A percentile compares a stretch with the other conserved stretches of the same genome.
Conservation (phyloP, 2,329 filamentous ascomycete species). For the Diaporthe citriasiana region DNA sequence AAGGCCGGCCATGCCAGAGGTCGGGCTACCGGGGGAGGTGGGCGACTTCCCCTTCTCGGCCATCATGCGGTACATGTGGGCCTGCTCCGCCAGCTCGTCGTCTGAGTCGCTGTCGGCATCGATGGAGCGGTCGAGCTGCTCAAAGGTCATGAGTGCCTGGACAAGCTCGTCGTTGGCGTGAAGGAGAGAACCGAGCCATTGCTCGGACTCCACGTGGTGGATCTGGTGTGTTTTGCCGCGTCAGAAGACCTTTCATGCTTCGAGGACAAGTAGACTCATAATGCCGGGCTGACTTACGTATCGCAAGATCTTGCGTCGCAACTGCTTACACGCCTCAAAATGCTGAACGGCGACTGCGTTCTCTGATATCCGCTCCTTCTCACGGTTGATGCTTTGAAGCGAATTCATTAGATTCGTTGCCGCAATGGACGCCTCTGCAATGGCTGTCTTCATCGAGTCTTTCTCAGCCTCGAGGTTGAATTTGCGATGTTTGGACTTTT, state of each 20-base stretch:
- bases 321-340: constrained; percentile 88
- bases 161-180: constrained; percentile 98
- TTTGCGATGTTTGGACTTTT: constrained; percentile 69
- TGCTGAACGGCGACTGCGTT: constrained; percentile 80
- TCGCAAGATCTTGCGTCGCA: constrained; percentile 86
- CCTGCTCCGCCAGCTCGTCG: constrained; percentile 76
- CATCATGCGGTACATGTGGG: constrained; percentile 73
- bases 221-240: constrained; percentile 65
- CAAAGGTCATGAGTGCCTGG: constrained; percentile 91
- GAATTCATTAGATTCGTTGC: constrained; percentile 92
- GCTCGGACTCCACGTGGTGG: constrained; percentile 89
- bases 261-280: background rate
- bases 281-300: constrained; percentile 69
- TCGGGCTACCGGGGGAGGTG: constrained; percentile 57
- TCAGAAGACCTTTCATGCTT: background rate
- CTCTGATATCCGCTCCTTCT: constrained; percentile 88
- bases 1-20: constrained; percentile 61
- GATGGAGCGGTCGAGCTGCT: constrained; percentile 90
- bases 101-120: constrained; percentile 81
- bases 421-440: constrained; percentile 90
- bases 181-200: constrained; percentile 91
- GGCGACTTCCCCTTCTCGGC: constrained; percentile 65
- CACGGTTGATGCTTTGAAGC: constrained; percentile 91
- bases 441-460: constrained; percentile 86
- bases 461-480: constrained; percentile 93